Base-by-base conservation (phyloP, 2,329 filamentous ascomycete genomes). In the Colletotrichum tanaceti region DNA sequence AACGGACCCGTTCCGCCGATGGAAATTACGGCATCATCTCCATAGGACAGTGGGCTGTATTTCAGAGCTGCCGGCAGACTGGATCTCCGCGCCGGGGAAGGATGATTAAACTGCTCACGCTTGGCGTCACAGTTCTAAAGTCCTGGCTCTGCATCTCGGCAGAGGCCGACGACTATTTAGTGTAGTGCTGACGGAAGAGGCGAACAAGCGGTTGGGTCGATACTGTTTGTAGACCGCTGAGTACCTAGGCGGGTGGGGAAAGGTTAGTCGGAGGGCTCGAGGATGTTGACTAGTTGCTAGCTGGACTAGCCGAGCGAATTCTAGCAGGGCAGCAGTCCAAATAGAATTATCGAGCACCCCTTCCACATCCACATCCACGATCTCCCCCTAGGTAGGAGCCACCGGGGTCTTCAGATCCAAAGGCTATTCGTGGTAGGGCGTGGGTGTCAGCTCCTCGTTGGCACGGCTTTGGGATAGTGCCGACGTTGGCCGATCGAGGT, bases 141-240 rank as follows among this genome's bases (percentile, higher is more conserved):
- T 28, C n/a, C 32, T 65, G 63, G 62, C 57, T 32, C 38, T 41
- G 43, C n/a, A 14, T 24, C 46, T 69, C 63, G 66, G 63, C 43
- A 65, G 52, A 44, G 44, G 24, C 62, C 62, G 66, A 65, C 10
- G 13, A 57, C 24, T 41, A 55, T 11, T 43, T 60, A 57, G 50
- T 57, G 62, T 62, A 3, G 24, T n/a, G n/a, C n/a, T 68, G 49
- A 61, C 44, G 22, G n/a, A 28, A 58, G 18, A 47, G 22, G 47
- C 22, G 39, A 67, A n/a, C 28, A 43, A 20, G 35, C 58, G 16
- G 32, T 63, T 63, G 43, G 38, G 16, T 32, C 22, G 58, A 44
- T 44, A 38, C 50, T 50, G 38, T 35, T 58, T 28, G 43, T 43
- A 52, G 20, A 24, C 24, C 24, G 44, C 44, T 47, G 11, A 18